Percentiles rank a stretch among this genome's conserved stretches.
Evolutionary conservation across 768 basidiomycete genomes (phyloP).

Genomic region (Leccinellum rugosiceps): DNA sequence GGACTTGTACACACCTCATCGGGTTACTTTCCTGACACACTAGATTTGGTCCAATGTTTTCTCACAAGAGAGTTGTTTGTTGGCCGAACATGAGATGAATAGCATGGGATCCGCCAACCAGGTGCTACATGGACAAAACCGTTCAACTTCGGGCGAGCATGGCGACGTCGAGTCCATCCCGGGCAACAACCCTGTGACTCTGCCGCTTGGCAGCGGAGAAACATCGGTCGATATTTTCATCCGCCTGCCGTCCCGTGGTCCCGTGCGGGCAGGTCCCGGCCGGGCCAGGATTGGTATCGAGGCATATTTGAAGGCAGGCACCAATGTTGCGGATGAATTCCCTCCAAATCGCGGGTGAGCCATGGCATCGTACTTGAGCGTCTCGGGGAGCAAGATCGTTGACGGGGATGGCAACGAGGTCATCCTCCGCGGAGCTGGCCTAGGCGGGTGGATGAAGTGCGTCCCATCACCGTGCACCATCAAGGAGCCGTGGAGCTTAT

Average conservation of each 20-base stretch:
- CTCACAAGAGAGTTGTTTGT: slow-evolving; percentile 5
- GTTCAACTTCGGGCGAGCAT: not conserved
- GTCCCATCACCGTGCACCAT: slow-evolving; percentile 29
- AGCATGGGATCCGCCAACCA: not conserved
- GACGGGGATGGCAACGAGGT: slow-evolving; percentile 55
- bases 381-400: slow-evolving; percentile 58
- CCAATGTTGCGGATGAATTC: not conserved
- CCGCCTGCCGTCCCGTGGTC: not conserved
- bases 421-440: slow-evolving; percentile 68
- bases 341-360: not conserved
- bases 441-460: slow-evolving; percentile 86
- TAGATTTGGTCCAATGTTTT: slow-evolving; percentile 13
- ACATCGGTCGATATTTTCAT: slow-evolving; percentile 9
- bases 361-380: slow-evolving; percentile 45
- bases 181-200: slow-evolving; percentile 1
- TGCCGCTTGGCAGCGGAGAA: slow-evolving; percentile 13
- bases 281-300: not conserved
- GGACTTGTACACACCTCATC: slow-evolving; percentile 23
- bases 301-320: not conserved
- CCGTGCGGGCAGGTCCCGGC: not conserved
- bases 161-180: not conserved
- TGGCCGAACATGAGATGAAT: slow-evolving; percentile 9
- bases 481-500: not conserved
- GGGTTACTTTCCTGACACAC: slow-evolving; percentile 16
- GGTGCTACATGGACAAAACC: not conserved